A percentile compares a stretch with the other conserved stretches of the same genome.
phyloP scores from a whole-genome alignment of 306 rosid genomes.

The Cucurbita maxima region DNA sequence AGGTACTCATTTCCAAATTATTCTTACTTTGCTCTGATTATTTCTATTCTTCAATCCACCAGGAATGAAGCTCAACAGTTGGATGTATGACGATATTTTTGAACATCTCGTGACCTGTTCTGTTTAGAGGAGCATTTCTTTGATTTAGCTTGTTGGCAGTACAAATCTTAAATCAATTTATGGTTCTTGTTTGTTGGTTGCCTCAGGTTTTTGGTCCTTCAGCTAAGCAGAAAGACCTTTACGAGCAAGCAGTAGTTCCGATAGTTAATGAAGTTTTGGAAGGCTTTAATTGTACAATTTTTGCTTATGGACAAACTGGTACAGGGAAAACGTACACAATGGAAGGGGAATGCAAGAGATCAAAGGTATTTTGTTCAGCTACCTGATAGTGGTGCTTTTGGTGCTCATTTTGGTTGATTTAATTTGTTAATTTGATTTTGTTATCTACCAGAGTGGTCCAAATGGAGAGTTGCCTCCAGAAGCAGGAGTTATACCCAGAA shows the following conservation, averaged over 20 bases:
- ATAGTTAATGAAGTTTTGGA: conserved; percentile 80
- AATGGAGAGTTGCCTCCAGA: conserved; percentile 74
- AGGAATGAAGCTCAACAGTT: neutral
- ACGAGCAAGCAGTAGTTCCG: conserved; percentile 73
- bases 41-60: neutral
- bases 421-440: neutral
- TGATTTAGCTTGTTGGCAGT: neutral
- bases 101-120: neutral
- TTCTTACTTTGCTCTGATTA: neutral
- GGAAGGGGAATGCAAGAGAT: conserved; percentile 91
- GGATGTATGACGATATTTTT: neutral
- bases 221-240: conserved; percentile 72
- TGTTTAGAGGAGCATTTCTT: neutral
- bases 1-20: conserved; percentile 23
- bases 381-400: neutral
- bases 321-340: conserved; percentile 84
- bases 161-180: neutral
- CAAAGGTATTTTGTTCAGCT: conserved; percentile 37
- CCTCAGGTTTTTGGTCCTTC: conserved; percentile 78
- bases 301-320: conserved; percentile 94
- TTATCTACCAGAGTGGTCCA: conserved; percentile 50
- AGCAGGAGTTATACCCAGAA: conserved; percentile 92
- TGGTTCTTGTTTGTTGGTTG: neutral
- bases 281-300: conserved; percentile 85
- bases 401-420: neutral